Conservation (phyloP, 1,284 basidiomycete genomes). For the Grifola frondosa region DNA sequence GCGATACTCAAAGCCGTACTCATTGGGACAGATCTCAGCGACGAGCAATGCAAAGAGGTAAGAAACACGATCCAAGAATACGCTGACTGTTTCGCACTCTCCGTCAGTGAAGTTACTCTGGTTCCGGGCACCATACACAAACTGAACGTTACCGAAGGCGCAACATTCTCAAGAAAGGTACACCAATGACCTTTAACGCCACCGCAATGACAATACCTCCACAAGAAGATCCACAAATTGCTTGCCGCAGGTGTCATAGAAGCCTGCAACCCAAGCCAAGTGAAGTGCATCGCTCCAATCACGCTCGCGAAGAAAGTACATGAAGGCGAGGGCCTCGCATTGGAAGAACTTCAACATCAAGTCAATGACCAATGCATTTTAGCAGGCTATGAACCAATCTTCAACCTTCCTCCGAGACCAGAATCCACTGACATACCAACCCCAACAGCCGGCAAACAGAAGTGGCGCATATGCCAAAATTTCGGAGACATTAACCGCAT, state of each 20-base stretch:
- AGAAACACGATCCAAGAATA: conserved; percentile 5
- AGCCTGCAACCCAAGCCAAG: conserved; percentile 20
- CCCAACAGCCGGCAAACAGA: conserved; percentile 12
- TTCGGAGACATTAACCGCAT: conserved; percentile 35
- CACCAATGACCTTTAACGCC: conserved; percentile 24
- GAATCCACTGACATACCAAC: not conserved
- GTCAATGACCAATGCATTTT: conserved; percentile 32
- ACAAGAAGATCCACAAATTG: conserved; percentile 32
- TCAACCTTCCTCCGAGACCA: conserved; percentile 14
- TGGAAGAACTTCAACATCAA: conserved; percentile 28
- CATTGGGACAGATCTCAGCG: conserved; percentile 14
- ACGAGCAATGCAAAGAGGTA: conserved; percentile 5
- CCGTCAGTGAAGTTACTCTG: conserved; percentile 10
- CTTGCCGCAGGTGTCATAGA: conserved; percentile 32
- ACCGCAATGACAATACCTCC: conserved; percentile 30
- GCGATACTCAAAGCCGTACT: conserved; percentile 22
- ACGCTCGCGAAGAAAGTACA: conserved; percentile 33
- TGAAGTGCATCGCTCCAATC: conserved; percentile 29
- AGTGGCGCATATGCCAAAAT: conserved; percentile 36
- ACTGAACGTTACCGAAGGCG: conserved; percentile 16
- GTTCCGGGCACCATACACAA: conserved; percentile 12
- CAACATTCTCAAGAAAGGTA: conserved; percentile 10
- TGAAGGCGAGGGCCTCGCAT: conserved; percentile 23
- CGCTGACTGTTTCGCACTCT: conserved; percentile 16
- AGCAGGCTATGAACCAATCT: conserved; percentile 18